Evolutionary conservation across 1,284 basidiomycete species (phyloP), one percentile per base, ranked within the genome.

Genomic region (Mrakiaceae sp.): DNA sequence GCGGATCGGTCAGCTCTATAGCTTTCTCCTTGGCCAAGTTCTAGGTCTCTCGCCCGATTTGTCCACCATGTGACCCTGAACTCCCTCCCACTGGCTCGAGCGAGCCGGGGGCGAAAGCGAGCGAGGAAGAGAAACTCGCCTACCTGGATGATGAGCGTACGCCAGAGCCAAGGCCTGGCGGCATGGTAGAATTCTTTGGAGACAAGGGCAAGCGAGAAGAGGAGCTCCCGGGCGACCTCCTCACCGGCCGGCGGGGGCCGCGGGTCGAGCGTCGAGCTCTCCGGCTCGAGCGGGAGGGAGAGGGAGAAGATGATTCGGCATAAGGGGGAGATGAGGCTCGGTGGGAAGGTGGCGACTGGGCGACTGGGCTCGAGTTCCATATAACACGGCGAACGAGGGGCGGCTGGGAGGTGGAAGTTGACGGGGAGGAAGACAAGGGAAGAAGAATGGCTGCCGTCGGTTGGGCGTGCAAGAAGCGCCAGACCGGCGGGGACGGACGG

Each of bases 291-390:
- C 2, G 64, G 60, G 48, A 66, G 43, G 11, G 64, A 55, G 47
- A 60, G 64, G 0, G 64, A 61, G 55, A 62, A 66, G 64, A 66
- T 62, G 52, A 58, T 58, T 4, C 47, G 46, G 64, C 64, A 66
- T 11, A 66, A 46, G 4, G 60, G 60, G 27, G 60, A 62, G 64
- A 66, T 66, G 27, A 63, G 55, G 40, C 55, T 27, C 7, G 55
- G 46, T 40, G 62, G 62, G 57, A 63, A 63, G 5, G 62, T 50
- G 12, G 62, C 27, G 12, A 40, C 8, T 11, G 46, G 14, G n/a
- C 47, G 14, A 12, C 55, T 27, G 40, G 40, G 53, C 27, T 63
- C 62, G 44, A 50, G 46, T 7, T 58, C 62, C 55, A 63, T 63
- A 47, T 39, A 62, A 54, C 16, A 27, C 27, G 27, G 27, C 27